A percentile compares a stretch with the other conserved stretches of the same genome.
Conservation (phyloP, 2,329 filamentous ascomycete genomes). For the Penicillium sp. region DNA sequence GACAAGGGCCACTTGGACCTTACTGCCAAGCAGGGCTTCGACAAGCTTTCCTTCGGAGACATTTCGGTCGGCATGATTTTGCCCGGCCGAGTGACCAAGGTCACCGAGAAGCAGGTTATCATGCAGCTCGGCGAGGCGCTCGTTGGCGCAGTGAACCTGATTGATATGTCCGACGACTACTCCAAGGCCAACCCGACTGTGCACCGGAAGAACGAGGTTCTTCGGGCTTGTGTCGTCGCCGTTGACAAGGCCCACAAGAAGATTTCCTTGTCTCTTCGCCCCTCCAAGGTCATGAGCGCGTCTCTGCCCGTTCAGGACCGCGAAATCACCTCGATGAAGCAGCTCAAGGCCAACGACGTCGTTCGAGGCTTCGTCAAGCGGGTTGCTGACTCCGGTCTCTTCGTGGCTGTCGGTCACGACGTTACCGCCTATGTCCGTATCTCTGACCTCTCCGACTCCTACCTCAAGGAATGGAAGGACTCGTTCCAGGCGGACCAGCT, state of each 20-base stretch:
- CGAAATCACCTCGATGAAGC: constrained; percentile 69
- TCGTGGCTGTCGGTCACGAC: constrained; percentile 77
- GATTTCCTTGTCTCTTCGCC: constrained; percentile 74
- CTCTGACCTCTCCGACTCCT: constrained; percentile 84
- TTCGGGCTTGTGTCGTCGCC: constrained; percentile 80
- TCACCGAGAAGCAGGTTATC: constrained; percentile 77
- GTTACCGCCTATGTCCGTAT: constrained; percentile 82
- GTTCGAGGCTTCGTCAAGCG: constrained; percentile 91
- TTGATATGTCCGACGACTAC: constrained; percentile 85
- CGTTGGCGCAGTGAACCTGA: constrained; percentile 74
- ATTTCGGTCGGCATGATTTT: constrained; percentile 78
- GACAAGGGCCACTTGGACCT: constrained; percentile 77
- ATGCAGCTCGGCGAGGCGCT: constrained; percentile 80
- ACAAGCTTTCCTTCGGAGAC: constrained; percentile 65
- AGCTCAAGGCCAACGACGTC: constrained; percentile 73
- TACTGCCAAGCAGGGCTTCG: constrained; percentile 67
- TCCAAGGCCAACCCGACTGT: constrained; percentile 71
- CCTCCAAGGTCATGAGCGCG: constrained; percentile 86
- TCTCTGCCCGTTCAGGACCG: constrained; percentile 75
- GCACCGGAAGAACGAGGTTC: constrained; percentile 78
- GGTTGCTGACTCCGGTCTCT: constrained; percentile 83
- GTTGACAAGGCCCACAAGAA: constrained; percentile 83
- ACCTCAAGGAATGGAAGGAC: constrained; percentile 93
- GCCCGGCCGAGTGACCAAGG: constrained; percentile 78
- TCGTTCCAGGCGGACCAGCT: constrained; percentile 85